Evolutionary conservation across 805 yeast genomes (phyloP).

Genomic region (Lipomyces yamadae): DNA sequence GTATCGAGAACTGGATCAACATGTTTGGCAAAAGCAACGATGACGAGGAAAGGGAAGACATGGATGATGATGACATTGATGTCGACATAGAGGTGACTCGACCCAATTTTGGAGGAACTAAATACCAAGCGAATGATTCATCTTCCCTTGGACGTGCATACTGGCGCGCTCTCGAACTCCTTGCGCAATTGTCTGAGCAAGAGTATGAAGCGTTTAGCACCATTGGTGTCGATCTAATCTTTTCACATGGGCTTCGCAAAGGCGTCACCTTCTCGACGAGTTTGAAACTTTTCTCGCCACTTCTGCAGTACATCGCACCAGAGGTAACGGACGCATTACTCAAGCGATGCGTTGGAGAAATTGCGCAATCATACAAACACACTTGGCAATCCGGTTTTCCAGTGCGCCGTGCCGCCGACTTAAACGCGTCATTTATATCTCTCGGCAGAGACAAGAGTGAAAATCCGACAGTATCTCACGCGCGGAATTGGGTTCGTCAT

Average conservation of each 20-base stretch:
- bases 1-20: not conserved
- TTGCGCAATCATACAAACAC: not conserved
- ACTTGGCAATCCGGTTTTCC: not conserved
- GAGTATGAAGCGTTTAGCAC: not conserved
- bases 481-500: constrained; percentile 21
- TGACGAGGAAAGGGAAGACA: not conserved
- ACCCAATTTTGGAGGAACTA: not conserved
- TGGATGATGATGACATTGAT: not conserved
- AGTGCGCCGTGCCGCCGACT: not conserved
- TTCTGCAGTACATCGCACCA: not conserved
- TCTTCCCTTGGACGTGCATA: not conserved
- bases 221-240: not conserved
- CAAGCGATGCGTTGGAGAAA: not conserved
- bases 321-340: constrained; percentile 1
- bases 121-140: not conserved
- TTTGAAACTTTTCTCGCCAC: constrained; percentile 1
- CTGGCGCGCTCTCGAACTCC: not conserved
- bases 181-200: not conserved
- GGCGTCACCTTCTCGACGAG: not conserved
- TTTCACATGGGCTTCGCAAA: constrained; percentile 3
- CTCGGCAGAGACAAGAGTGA: constrained; percentile 9
- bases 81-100: not conserved
- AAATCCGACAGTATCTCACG: constrained; percentile 7
- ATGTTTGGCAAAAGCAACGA: not conserved
- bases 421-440: not conserved